phyloP scores from a whole-genome alignment of 2,329 filamentous ascomycete species.

The Penicillium sumatraense region DNA sequence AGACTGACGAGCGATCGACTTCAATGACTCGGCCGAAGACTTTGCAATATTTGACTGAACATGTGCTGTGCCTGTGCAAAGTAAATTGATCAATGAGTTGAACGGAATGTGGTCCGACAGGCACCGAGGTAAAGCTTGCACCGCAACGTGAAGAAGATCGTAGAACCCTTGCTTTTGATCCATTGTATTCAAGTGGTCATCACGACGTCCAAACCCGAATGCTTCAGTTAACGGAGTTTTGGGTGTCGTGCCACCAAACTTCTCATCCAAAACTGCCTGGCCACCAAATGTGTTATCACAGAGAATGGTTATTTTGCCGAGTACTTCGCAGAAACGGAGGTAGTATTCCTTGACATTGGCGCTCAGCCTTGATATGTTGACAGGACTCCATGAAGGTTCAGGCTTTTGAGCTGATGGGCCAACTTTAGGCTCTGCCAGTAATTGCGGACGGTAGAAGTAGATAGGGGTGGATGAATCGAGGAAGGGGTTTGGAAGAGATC shows the following conservation, averaged over 20 bases:
- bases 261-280: conserved; percentile 92
- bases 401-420: conserved; percentile 36
- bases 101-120: conserved; percentile 89
- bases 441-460: conserved; percentile 41
- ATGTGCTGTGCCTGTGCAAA: conserved; percentile 96
- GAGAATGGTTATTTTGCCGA: conserved; percentile 93
- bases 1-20: conserved; percentile 90
- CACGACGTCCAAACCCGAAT: conserved; percentile 85
- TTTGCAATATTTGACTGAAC: conserved; percentile 89
- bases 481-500: conserved; percentile 49
- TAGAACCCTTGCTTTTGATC: conserved; percentile 96
- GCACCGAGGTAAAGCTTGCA: conserved; percentile 93
- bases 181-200: conserved; percentile 72
- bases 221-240: conserved; percentile 95
- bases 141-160: conserved; percentile 90
- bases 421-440: conserved; percentile 41
- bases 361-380: conserved; percentile 66
- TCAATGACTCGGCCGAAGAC: conserved; percentile 89
- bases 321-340: conserved; percentile 86
- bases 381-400: conserved; percentile 49
- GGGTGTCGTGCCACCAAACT: conserved; percentile 82
- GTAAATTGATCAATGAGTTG: conserved; percentile 87
- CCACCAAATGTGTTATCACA: conserved; percentile 98
- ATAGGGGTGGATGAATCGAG: conserved; percentile 42
- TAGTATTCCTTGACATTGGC: conserved; percentile 86